phyloP scores from a whole-genome alignment of 768 basidiomycete genomes.

The Suillus americanus region DNA sequence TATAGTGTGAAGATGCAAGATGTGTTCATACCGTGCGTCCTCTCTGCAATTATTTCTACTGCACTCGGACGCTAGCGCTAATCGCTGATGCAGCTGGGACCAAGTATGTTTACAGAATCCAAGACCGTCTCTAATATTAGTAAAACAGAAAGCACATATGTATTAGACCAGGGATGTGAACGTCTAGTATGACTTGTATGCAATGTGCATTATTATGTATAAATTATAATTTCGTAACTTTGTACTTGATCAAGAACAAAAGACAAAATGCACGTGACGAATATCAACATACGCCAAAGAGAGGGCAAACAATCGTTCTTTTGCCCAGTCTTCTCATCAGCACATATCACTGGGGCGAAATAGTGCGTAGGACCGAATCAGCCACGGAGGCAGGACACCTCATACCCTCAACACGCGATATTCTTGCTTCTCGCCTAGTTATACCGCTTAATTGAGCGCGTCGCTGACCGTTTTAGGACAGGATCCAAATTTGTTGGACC shows the following conservation, averaged over 20 bases:
- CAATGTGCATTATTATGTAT: neutral
- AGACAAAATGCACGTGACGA: constrained; percentile 30
- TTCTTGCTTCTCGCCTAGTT: constrained; percentile 16
- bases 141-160: constrained; percentile 15
- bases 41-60: neutral
- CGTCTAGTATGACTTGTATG: no score
- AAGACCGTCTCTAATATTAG: constrained; percentile 15
- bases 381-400: constrained; percentile 16
- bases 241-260: neutral
- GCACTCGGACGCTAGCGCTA: constrained; percentile 1
- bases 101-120: constrained; percentile 24
- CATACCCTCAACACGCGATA: constrained; percentile 9
- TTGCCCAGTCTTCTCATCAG: constrained; percentile 19
- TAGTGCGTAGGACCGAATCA: constrained; percentile 7
- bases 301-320: constrained; percentile 35
- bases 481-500: constrained; percentile 44
- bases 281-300: constrained; percentile 56
- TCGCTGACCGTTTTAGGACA: constrained; percentile 35
- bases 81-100: constrained; percentile 17
- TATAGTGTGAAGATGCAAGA: constrained; percentile 42
- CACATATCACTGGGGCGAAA: constrained; percentile 24
- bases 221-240: neutral
- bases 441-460: constrained; percentile 7
- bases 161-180: no score
- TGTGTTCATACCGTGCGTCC: constrained; percentile 61